Conservation (phyloP, 257 asterid genomes). For the Penstemon davidsonii region DNA sequence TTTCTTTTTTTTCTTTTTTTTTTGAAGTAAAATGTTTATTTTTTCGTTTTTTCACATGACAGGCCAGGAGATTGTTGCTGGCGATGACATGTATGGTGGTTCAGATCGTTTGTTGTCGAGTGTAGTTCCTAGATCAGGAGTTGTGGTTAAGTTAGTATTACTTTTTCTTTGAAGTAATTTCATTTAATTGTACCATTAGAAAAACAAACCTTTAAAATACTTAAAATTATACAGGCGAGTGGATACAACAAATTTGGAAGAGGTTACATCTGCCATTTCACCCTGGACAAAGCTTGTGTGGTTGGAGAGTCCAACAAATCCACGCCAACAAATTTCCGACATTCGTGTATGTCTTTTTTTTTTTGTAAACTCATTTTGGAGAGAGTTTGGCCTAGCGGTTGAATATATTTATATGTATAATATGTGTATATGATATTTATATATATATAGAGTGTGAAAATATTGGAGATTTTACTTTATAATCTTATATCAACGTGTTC, state of each 20-base stretch:
- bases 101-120: constrained; percentile 88
- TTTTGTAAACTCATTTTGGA: background rate
- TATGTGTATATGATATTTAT: too few species aligned
- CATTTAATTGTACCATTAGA: background rate
- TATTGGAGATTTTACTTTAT: background rate
- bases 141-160: constrained; percentile 68
- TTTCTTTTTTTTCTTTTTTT: background rate
- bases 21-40: too few species aligned
- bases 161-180: constrained; percentile 8
- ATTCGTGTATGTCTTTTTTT: constrained; percentile 55
- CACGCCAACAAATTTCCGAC: constrained; percentile 88
- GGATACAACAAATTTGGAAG: constrained; percentile 73
- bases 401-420: too few species aligned
- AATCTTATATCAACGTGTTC: constrained; percentile 9
- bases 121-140: constrained; percentile 78
- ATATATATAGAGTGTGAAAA: too few species aligned
- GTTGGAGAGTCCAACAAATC: constrained; percentile 98
- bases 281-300: constrained; percentile 86
- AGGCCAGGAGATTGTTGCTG: constrained; percentile 94
- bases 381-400: too few species aligned
- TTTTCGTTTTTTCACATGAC: constrained; percentile 11
- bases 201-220: constrained; percentile 20
- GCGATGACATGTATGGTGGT: constrained; percentile 96
- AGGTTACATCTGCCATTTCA: constrained; percentile 67
- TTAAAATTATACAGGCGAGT: constrained; percentile 60